Conservation (phyloP, 2,329 filamentous ascomycete genomes). For the Hymenoscyphus infarciens region DNA sequence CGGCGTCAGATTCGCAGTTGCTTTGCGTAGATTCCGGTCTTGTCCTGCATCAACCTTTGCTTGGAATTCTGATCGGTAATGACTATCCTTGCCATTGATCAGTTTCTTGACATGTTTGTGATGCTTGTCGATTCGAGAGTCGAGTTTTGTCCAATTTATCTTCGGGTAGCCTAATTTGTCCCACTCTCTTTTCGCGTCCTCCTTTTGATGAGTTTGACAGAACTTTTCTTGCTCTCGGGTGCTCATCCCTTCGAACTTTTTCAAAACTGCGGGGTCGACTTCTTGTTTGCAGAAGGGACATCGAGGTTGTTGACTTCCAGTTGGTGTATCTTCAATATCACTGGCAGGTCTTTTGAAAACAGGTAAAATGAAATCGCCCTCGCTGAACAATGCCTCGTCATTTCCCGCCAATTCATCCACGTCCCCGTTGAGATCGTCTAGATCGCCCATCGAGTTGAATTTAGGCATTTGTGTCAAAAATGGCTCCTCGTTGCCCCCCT, state of each 20-base stretch:
- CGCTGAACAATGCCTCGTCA: conserved; percentile 12
- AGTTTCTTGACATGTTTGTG: conserved; percentile 54
- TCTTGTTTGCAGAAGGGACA: conserved; percentile 66
- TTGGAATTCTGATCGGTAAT: conserved; percentile 57
- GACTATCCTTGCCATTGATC: conserved; percentile 51
- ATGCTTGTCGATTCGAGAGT: conserved; percentile 55
- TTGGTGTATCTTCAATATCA: conserved; percentile 9
- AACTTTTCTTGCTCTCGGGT: conserved; percentile 59
- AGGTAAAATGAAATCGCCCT: conserved; percentile 2
- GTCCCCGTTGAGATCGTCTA: background rate
- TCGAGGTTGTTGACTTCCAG: conserved; percentile 25
- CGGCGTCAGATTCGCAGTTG: conserved; percentile 52
- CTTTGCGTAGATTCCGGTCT: conserved; percentile 57
- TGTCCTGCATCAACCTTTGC: conserved; percentile 54
- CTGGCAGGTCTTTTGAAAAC: background rate
- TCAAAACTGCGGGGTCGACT: conserved; percentile 54
- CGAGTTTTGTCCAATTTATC: conserved; percentile 65
- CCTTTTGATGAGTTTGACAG: conserved; percentile 59
- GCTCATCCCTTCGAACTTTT: conserved; percentile 50
- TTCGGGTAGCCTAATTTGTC: conserved; percentile 57
- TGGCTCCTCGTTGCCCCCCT: background rate
- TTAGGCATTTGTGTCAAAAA: conserved; percentile 12
- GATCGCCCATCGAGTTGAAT: conserved; percentile 14
- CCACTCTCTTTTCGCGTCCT: conserved; percentile 45
- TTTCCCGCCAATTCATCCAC: conserved; percentile 13